phyloP scores from a whole-genome alignment of 1,284 basidiomycete genomes.

The Neotropicomus parvogracilis region DNA sequence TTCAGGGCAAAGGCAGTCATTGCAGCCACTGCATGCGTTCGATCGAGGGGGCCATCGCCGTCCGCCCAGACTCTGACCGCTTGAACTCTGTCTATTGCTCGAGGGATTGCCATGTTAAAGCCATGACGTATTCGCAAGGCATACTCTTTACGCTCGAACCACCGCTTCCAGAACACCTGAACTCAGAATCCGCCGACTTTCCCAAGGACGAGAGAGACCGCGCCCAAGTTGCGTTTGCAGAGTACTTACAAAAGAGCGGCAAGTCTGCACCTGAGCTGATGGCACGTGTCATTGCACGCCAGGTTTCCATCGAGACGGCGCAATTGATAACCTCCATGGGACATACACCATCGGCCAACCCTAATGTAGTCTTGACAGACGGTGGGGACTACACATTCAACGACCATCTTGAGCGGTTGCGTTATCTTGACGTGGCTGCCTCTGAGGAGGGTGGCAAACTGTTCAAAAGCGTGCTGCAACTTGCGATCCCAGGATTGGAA shows the following conservation, averaged over 20 bases:
- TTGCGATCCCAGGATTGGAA: conserved; percentile 67
- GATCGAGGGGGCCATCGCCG: conserved; percentile 43
- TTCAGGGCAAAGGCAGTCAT: conserved; percentile 60
- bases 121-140: conserved; percentile 57
- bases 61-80: conserved; percentile 48
- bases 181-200: conserved; percentile 34
- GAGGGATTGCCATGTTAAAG: conserved; percentile 53
- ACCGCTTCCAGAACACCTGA: conserved; percentile 53
- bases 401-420: conserved; percentile 72
- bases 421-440: conserved; percentile 55
- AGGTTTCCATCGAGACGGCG: conserved; percentile 60
- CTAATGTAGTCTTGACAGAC: conserved; percentile 49
- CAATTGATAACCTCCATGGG: conserved; percentile 44
- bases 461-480: conserved; percentile 54
- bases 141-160: conserved; percentile 68
- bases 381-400: conserved; percentile 56
- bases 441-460: conserved; percentile 49
- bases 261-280: conserved; percentile 53
- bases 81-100: conserved; percentile 69
- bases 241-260: conserved; percentile 49
- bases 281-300: conserved; percentile 66
- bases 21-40: conserved; percentile 69
- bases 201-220: conserved; percentile 44
- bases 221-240: conserved; percentile 57
- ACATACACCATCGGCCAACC: conserved; percentile 23